phyloP scores from a whole-genome alignment of 2,329 filamentous ascomycete species.

The Diplodia intermedia region DNA sequence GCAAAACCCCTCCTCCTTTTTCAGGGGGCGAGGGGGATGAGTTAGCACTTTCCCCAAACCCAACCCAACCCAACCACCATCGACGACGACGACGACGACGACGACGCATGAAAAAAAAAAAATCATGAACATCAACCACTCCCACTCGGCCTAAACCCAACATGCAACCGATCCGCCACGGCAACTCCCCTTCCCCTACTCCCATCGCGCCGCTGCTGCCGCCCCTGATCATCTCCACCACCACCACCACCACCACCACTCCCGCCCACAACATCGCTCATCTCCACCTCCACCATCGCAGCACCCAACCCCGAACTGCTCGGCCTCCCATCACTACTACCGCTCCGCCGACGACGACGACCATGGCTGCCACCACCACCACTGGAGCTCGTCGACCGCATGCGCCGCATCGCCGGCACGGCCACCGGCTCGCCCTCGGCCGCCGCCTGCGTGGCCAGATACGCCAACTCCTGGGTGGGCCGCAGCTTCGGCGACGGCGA shows the following conservation, averaged over 20 bases:
- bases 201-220: neutral
- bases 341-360: neutral
- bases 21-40: too few relatives aligned
- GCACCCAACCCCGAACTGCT: slow-evolving; percentile 4
- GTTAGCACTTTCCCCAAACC: too few relatives aligned
- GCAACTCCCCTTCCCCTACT: neutral
- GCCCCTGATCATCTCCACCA: neutral
- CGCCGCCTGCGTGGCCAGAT: slow-evolving; percentile 11
- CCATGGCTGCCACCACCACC: neutral
- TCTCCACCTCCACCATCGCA: slow-evolving; percentile 24
- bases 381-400: slow-evolving; percentile 2
- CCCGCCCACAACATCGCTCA: slow-evolving; percentile 1
- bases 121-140: neutral
- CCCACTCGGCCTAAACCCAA: slow-evolving; percentile 1
- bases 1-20: too few relatives aligned
- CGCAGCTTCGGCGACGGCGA: slow-evolving; percentile 3
- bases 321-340: neutral
- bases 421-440: slow-evolving; percentile 12
- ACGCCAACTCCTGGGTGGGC: neutral
- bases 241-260: neutral
- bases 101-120: too few relatives aligned
- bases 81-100: neutral
- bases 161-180: slow-evolving; percentile 18
- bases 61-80: neutral
- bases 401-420: slow-evolving; percentile 10